Evolutionary conservation across 2,329 filamentous ascomycete species (phyloP).

Genomic region (Colletotrichum brevisporum): DNA sequence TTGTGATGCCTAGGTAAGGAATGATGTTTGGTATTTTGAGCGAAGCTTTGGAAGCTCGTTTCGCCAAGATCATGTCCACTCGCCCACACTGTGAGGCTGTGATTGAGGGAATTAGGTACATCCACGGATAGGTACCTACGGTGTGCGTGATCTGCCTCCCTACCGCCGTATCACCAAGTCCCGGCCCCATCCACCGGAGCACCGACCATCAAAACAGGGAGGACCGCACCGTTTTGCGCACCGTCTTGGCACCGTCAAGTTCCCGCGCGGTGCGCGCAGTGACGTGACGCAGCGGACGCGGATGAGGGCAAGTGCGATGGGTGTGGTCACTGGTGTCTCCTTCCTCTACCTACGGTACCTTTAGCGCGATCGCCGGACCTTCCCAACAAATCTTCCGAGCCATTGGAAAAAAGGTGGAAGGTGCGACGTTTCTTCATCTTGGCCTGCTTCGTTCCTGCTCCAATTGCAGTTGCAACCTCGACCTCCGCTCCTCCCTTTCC

Average conservation of each 20-base stretch:
- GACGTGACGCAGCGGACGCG: not conserved
- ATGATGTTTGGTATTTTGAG: not conserved
- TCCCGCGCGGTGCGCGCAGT: constrained; percentile 17
- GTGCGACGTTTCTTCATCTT: constrained; percentile 37
- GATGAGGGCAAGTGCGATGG: no score
- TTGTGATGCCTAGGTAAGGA: not conserved
- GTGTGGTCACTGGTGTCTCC: no score
- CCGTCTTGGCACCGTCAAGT: constrained; percentile 3
- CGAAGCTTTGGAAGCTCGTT: constrained; percentile 20
- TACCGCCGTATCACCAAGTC: not conserved
- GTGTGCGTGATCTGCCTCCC: not conserved
- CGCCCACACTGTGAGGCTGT: constrained; percentile 10
- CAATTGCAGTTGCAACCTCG: constrained; percentile 6
- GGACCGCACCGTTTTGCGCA: constrained; percentile 23
- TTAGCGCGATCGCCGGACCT: constrained; percentile 35
- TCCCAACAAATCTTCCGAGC: constrained; percentile 38
- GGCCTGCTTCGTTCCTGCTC: constrained; percentile 22
- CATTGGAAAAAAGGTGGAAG: constrained; percentile 2
- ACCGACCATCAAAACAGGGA: constrained; percentile 10
- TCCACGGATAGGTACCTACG: not conserved
- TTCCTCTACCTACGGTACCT: not conserved
- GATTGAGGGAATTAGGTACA: no score
- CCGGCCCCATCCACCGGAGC: constrained; percentile 14
- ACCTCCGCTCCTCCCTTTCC: constrained; percentile 1
- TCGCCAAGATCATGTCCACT: constrained; percentile 18